Base-by-base conservation (phyloP, 2,329 filamentous ascomycete genomes). In the Cladosporium sp. region DNA sequence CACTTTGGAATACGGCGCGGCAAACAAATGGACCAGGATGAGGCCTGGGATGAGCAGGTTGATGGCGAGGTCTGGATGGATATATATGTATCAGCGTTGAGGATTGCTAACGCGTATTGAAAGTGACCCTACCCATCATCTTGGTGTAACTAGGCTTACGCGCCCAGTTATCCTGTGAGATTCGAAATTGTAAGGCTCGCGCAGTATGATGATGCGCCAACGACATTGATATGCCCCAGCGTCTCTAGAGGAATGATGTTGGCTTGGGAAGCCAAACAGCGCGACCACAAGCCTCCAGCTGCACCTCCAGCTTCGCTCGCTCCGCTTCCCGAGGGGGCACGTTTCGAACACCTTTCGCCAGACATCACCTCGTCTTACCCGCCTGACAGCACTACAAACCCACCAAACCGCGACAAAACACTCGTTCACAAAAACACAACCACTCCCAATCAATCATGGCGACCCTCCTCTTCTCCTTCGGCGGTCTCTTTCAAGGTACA, bases 1-100 rank as follows among this genome's bases (percentile, higher is more conserved):
- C 53, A 98, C 93, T 69, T 98, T 98, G 51, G 91, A 96, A 72
- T 94, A 92, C 1, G 93, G 93, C 9, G 91, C 82, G n/a, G 49
- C 49, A 18, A 60, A 58, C 8, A 68, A 49, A 50, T 69, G 66
- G 2, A 65, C 27, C 12, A 67, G 47, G 6, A 69, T 55, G 3
- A 67, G 65, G 2, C 75, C 67, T 1, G 87, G 85, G 51, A 90
- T 73, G 43, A 83, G 69, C 55, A 83, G 63, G 47, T 72, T 66
- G 35, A 84, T 62, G 13, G 75, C 51, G 22, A 67, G 57, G 58
- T 80, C 78, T 78, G 65, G 58, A 59, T 39, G 5, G 19, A 27
- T 18, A 19, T 51, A 15, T 38, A 12, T 27, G 38, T 13, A 38
- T 48, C 18, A 39, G 13, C 25, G n/a, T 49, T 16, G 33, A 41